phyloP scores from a whole-genome alignment of 2,329 filamentous ascomycete genomes.

The Aureobasidium subglaciale region DNA sequence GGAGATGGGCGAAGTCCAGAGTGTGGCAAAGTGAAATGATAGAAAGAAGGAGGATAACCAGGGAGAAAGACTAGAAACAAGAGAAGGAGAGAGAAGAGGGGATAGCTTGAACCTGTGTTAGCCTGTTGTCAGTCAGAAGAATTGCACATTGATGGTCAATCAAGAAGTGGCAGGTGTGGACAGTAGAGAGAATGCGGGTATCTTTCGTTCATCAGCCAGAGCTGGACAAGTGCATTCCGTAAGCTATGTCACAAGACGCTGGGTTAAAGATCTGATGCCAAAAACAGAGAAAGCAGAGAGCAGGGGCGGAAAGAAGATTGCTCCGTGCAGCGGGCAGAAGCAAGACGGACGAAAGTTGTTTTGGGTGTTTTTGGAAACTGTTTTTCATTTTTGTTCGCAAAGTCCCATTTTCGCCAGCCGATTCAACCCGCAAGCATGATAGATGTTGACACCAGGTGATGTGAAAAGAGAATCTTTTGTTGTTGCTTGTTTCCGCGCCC shows the following conservation, averaged over 20 bases:
- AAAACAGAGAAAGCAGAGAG: neutral
- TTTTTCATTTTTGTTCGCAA: conserved; percentile 15
- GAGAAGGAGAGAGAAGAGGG: neutral
- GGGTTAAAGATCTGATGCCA: conserved; percentile 1
- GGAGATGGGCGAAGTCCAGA: conserved; percentile 1
- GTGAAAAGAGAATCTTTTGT: conserved; percentile 11
- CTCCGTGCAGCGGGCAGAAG: neutral
- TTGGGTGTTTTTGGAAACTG: conserved; percentile 14
- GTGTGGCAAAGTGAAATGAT: conserved; percentile 4
- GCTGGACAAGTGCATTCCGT: conserved; percentile 16
- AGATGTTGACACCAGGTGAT: conserved; percentile 3
- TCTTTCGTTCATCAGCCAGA: conserved; percentile 10
- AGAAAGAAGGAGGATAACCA: neutral
- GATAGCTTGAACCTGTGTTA: too few relatives aligned
- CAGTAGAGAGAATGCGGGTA: conserved; percentile 5
- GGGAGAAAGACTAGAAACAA: too few relatives aligned
- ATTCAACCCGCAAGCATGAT: conserved; percentile 14
- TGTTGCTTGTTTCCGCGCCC: conserved; percentile 13
- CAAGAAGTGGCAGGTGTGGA: neutral
- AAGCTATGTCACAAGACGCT: conserved; percentile 14
- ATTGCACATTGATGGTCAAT: neutral
- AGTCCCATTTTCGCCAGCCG: conserved; percentile 12
- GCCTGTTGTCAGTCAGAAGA: neutral
- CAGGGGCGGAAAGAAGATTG: neutral
- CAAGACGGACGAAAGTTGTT: neutral